Percentiles rank a stretch among this genome's conserved stretches.
Evolutionary conservation across 176 grass and related monocot genomes (phyloP).

Genomic region (Elymus sibiricus): DNA sequence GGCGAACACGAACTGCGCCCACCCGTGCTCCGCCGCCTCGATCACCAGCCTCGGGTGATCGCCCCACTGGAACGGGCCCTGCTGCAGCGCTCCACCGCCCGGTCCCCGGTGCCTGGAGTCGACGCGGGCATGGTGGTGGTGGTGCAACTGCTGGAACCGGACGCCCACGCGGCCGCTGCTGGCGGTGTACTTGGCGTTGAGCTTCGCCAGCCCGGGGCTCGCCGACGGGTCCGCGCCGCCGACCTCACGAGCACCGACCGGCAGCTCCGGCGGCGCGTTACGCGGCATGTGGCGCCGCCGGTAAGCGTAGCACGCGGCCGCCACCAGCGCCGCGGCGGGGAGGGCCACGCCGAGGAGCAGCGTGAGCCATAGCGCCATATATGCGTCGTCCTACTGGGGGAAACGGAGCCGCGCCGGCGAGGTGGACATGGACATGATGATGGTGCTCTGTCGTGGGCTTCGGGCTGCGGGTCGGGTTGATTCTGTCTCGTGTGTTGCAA

Average conservation of each 20-base stretch:
- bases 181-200: slow-evolving; percentile 34
- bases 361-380: slow-evolving; percentile 44
- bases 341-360: slow-evolving; percentile 38
- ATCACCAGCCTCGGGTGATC: slow-evolving; percentile 72
- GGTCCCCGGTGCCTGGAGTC: slow-evolving; percentile 12
- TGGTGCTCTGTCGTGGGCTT: not conserved
- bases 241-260: not conserved
- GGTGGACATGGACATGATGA: slow-evolving; percentile 3
- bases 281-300: not conserved
- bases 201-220: slow-evolving; percentile 39
- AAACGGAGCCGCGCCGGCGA: not conserved
- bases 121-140: slow-evolving; percentile 4
- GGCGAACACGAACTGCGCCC: slow-evolving; percentile 74
- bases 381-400: not conserved
- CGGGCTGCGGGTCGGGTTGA: not conserved
- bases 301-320: slow-evolving; percentile 16
- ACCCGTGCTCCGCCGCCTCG: slow-evolving; percentile 84
- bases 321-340: slow-evolving; percentile 9
- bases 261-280: slow-evolving; percentile 20
- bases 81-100: slow-evolving; percentile 26
- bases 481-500: slow-evolving; percentile 16
- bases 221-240: not conserved
- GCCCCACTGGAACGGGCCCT: slow-evolving; percentile 57
- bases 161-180: slow-evolving; percentile 47
- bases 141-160: slow-evolving; percentile 63